Percentiles rank a stretch among this genome's conserved stretches.
phyloP scores from a whole-genome alignment of 805 yeast species.

The Metschnikowia bowlesiae region DNA sequence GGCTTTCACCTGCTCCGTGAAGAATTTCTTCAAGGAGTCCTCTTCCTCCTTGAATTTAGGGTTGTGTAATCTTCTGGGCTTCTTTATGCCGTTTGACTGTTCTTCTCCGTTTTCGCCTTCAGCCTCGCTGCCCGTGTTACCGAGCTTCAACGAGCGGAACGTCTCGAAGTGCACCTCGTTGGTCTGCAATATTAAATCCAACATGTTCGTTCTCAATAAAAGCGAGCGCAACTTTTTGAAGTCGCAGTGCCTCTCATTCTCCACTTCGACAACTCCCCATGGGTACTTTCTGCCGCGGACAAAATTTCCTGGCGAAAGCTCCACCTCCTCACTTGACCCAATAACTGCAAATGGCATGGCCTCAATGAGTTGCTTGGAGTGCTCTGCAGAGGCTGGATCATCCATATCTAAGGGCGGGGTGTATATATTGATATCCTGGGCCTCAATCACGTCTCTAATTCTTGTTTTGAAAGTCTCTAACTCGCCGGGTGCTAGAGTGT shows the following conservation, averaged over 20 bases:
- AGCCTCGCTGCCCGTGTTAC: constrained; percentile 30
- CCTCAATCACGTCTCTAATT: constrained; percentile 77
- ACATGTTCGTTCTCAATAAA: constrained; percentile 75
- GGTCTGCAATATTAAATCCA: constrained; percentile 76
- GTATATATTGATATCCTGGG: constrained; percentile 77
- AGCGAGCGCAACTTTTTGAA: constrained; percentile 76
- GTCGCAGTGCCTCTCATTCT: constrained; percentile 81
- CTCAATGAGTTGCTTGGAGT: constrained; percentile 73
- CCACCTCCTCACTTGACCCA: constrained; percentile 71
- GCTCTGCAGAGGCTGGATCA: constrained; percentile 73
- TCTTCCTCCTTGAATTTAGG: constrained; percentile 97
- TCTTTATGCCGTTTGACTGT: constrained; percentile 31
- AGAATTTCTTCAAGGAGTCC: constrained; percentile 85
- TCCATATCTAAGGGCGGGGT: constrained; percentile 78
- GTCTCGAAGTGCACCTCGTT: constrained; percentile 78
- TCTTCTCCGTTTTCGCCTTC: constrained; percentile 17
- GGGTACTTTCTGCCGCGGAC: constrained; percentile 83
- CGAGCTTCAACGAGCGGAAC: constrained; percentile 70
- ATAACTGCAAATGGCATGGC: constrained; percentile 84
- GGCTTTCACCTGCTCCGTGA: constrained; percentile 91
- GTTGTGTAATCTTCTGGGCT: constrained; percentile 60
- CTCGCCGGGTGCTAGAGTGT: constrained; percentile 71
- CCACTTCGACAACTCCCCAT: constrained; percentile 88
- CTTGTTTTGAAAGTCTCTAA: constrained; percentile 65
- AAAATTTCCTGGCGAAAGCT: constrained; percentile 55